Percentiles rank a stretch among this genome's conserved stretches.
These are phyloP conservation scores for Prosopis cineraria DNA, from an alignment of 306 rosid species.

Conservation along the genomic window DNA sequence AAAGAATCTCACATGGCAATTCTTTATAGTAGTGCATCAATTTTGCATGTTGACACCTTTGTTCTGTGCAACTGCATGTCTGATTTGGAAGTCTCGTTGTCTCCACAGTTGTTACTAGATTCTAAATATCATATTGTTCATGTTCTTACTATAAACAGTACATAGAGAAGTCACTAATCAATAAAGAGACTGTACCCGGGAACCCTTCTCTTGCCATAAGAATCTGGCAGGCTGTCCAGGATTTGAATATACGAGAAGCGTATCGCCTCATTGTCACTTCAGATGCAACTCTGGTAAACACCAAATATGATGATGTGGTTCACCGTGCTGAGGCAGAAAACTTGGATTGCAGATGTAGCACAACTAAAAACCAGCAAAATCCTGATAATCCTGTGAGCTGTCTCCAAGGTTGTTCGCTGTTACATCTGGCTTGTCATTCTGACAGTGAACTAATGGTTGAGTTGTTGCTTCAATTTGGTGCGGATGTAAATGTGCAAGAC, in stretches of 20 bases:
- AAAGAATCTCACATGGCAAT: not conserved
- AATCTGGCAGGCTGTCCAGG: constrained; percentile 82
- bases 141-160: constrained; percentile 56
- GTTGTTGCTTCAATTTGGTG: constrained; percentile 90
- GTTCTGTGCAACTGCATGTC: constrained; percentile 23
- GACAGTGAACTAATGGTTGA: constrained; percentile 76
- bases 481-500: constrained; percentile 73
- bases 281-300: constrained; percentile 52
- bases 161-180: constrained; percentile 70
- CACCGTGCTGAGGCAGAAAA: constrained; percentile 46
- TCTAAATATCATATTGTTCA: constrained; percentile 25
- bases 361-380: constrained; percentile 49
- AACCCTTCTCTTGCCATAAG: constrained; percentile 47
- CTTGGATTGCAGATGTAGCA: not conserved
- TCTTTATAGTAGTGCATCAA: constrained; percentile 13
- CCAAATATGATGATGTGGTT: constrained; percentile 59
- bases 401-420: constrained; percentile 78
- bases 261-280: constrained; percentile 75
- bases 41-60: constrained; percentile 29
- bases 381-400: constrained; percentile 61
- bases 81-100: constrained; percentile 30
- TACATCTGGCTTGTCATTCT: constrained; percentile 84
- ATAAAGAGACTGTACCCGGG: constrained; percentile 48
- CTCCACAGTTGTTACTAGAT: constrained; percentile 11
- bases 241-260: constrained; percentile 63